These are phyloP conservation scores for Coemansia reversa DNA, from an alignment of 192 early-diverging fungal genomes.

Conservation along the genomic window DNA sequence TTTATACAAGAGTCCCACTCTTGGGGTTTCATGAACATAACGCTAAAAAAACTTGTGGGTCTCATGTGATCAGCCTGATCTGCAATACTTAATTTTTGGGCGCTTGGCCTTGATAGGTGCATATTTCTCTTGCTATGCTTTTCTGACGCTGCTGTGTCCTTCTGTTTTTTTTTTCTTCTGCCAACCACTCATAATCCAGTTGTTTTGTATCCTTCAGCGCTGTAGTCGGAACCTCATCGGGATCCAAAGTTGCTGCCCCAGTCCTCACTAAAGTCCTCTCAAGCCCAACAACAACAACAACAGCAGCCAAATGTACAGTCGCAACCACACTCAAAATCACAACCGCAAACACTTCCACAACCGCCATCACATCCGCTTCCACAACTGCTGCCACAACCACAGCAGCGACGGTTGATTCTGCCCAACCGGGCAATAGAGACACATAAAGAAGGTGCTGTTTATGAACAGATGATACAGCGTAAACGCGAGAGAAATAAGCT, in stretches of 20 bases:
- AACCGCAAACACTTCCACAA: background rate
- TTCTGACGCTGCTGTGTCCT: background rate
- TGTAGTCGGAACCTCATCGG: background rate
- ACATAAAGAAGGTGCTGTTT: background rate
- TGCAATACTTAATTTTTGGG: background rate
- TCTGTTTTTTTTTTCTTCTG: background rate
- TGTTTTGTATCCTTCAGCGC: too few species aligned
- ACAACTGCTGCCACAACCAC: conserved; percentile 5
- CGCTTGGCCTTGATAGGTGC: too few species aligned
- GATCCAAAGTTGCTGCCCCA: background rate
- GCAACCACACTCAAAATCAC: background rate
- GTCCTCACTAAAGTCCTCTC: too few species aligned
- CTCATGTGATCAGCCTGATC: background rate
- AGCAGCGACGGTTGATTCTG: conserved; percentile 19
- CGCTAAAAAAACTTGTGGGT: too few species aligned
- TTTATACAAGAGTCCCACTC: background rate
- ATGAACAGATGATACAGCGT: conserved; percentile 20
- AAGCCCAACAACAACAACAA: background rate
- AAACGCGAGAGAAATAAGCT: conserved; percentile 45
- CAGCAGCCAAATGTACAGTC: background rate
- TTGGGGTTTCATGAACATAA: too few species aligned
- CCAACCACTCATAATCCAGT: background rate
- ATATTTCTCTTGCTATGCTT: background rate
- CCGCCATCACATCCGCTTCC: background rate
- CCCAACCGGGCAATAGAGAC: conserved; percentile 21